phyloP scores from a whole-genome alignment of 2,329 filamentous ascomycete species.

The Apiospora kogelbergensis region DNA sequence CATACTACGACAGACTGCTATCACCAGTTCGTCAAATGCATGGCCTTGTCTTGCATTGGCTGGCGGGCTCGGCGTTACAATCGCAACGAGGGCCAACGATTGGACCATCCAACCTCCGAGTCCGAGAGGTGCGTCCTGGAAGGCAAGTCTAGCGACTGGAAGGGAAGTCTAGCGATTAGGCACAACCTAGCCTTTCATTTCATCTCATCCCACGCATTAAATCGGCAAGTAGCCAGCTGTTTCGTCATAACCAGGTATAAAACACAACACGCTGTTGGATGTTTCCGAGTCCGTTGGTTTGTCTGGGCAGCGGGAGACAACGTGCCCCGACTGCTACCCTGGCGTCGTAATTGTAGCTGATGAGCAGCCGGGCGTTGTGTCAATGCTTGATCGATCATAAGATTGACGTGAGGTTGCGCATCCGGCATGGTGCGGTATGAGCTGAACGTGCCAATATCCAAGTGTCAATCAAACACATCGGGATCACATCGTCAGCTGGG shows the following conservation, averaged over 20 bases:
- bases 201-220: neutral
- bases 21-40: neutral
- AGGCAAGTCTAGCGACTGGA: neutral
- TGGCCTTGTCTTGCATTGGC: neutral
- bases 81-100: neutral
- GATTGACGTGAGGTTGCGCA: neutral
- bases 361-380: neutral
- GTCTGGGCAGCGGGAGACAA: neutral
- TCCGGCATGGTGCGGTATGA: neutral
- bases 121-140: neutral
- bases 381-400: conserved; percentile 6
- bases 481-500: conserved; percentile 1
- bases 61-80: neutral
- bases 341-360: neutral
- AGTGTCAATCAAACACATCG: neutral
- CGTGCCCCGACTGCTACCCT: neutral
- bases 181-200: neutral
- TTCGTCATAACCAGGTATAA: neutral
- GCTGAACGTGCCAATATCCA: neutral
- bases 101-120: neutral
- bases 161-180: no score
- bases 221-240: neutral
- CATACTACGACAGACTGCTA: conserved; percentile 2
- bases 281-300: neutral
- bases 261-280: neutral